Base-by-base conservation (phyloP, 345 rosid species). In the Geranium rotundifolium region DNA sequence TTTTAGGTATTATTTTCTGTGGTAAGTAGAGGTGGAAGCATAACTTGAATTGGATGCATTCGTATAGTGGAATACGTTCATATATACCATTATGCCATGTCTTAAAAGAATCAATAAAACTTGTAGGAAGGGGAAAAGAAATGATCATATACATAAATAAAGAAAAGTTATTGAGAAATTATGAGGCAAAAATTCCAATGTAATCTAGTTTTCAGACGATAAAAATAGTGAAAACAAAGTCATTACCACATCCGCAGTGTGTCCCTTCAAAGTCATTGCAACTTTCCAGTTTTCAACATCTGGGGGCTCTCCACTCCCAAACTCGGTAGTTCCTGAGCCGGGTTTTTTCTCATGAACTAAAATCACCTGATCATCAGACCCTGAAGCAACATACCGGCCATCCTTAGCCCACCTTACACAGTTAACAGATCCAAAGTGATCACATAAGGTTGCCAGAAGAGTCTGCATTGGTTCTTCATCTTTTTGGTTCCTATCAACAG, bases 331-430 rank as follows among this genome's bases (percentile, higher is more conserved):
- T 65, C 97, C 99, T 29, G 97, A 84, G 74, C 96, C 97, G 75
- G 96, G 95, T 82, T 95, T 95, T 73, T 84, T 81, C 75, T 95
- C 99, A 63, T 95, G 99, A 67, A 88, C 68, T 67, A 85, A 76
- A 82, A 95, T 88, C 69, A 82, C 88, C 75, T 90, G 92, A 81
- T 95, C 99, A 71, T 95, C 99, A 67, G 97, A 95, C 31, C 96
- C 96, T 12, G 99, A 90, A 59, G 97, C 99, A 63, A 95, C 77
- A 63, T 74, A 85, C 58, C 95, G 79, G 13, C 97, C 88, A 67
- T 90, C 89, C 82, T 90, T 95, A 34, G 99, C 97, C 97, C 99
- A 95, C 75, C 99, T 81, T 65, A 95, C 91, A 73, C 99, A 95
- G 75, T 95, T 95, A 18, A 95, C 99, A 8, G 96, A 95, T 41